Percentiles rank a stretch among this genome's conserved stretches.
These are phyloP conservation scores for Gnomoniopsis sp. DNA, from an alignment of 2,329 filamentous ascomycete genomes.

Conservation along the genomic window DNA sequence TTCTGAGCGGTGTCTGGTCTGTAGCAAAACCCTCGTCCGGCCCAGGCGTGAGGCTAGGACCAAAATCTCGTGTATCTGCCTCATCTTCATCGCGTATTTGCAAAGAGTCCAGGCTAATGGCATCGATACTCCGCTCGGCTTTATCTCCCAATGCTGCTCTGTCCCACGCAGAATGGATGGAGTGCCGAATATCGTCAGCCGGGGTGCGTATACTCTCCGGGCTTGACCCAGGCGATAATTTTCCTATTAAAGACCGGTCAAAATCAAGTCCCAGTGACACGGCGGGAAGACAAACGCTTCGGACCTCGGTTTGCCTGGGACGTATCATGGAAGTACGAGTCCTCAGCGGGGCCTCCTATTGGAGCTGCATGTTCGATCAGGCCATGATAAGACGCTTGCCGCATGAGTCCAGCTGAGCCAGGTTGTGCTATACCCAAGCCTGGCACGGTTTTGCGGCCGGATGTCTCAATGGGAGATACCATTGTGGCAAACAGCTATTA, in stretches of 20 bases:
- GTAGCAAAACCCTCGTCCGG: neutral
- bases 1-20: neutral
- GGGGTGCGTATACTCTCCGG: neutral
- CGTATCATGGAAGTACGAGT: conserved; percentile 5
- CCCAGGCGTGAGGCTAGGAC: neutral
- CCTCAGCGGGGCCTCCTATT: neutral
- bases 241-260: neutral
- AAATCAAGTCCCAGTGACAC: neutral
- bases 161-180: conserved; percentile 16
- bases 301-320: neutral
- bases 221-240: neutral
- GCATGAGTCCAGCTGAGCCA: neutral
- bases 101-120: conserved; percentile 15
- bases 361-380: conserved; percentile 11
- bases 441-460: neutral
- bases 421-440: conserved; percentile 10
- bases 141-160: conserved; percentile 1
- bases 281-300: neutral
- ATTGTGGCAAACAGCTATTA: neutral
- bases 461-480: neutral
- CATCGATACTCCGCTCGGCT: neutral
- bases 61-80: neutral
- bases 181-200: neutral
- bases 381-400: conserved; percentile 5
- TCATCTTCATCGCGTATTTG: conserved; percentile 11